Evolutionary conservation across 2,329 filamentous ascomycete species (phyloP), one percentile per base, ranked within the genome.

Genomic region (Penicillium rolfsii): DNA sequence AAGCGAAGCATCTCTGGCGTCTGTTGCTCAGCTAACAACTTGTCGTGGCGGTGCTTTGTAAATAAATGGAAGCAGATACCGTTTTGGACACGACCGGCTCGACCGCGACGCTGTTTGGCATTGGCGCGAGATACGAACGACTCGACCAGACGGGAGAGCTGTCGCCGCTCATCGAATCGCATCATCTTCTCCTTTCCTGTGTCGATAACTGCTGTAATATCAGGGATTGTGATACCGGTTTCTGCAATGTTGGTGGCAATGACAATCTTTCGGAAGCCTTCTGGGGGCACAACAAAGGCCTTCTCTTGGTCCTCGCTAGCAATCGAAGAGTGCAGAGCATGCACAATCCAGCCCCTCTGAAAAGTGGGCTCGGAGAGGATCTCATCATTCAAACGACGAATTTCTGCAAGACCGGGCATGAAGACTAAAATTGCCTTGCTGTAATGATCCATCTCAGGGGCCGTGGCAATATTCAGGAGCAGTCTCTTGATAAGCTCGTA

Each of bases 241-340:
- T 99, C 95, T 4, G 95, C 95, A 74, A 99, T 99, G 73, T 99
- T 99, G 14, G 95, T 99, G 1, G 95, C 93, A 57, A 99, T 84
- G 1, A 99, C 94, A 65, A 99, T 95, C 79, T 99, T 99, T 64
- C 93, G 86, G 59, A 88, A 83, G 0, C 94, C 94, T 3, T 83
- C 84, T 0, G 93, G 92, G 5, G 95, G 95, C 0, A 97, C 79
- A 5, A 91, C 81, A 74, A 99, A 99, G 0, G 95, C 95, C 36
- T 90, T 89, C 76, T 99, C 94, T 74, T 99, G 95, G 63, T 99
- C 95, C 70, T 98, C 94, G 50, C 91, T 97, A 11, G 94, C 93
- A 68, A 99, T 97, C 0, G 91, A 92, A 0, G 95, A 98, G 74
- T 99, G 95, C 38, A 99, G 83, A 12, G 93, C 90, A 74, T 96